Percentiles rank a stretch among this genome's conserved stretches.
phyloP scores from a whole-genome alignment of 1,139 yeast species.

The Blastobotrys aristatus region DNA sequence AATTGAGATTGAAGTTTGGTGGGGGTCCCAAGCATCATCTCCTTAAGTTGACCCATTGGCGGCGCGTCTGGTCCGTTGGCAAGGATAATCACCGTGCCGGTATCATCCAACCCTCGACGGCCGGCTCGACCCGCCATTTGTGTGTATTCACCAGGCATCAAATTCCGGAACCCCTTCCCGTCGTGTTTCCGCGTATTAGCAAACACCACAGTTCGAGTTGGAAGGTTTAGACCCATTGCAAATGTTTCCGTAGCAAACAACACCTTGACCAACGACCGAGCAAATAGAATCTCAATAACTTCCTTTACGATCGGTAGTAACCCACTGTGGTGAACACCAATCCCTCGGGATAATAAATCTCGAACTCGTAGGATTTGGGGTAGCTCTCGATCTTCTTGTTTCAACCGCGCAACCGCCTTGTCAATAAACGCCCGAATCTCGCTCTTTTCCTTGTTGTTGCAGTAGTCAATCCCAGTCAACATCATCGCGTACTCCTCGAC shows the following conservation, averaged over 20 bases:
- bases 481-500: conserved; percentile 92
- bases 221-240: conserved; percentile 96
- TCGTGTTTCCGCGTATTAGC: conserved; percentile 83
- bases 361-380: conserved; percentile 85
- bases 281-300: conserved; percentile 85
- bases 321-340: conserved; percentile 98
- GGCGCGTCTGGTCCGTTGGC: conserved; percentile 64
- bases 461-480: conserved; percentile 68
- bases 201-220: conserved; percentile 94
- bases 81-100: conserved; percentile 96
- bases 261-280: conserved; percentile 80
- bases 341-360: conserved; percentile 81
- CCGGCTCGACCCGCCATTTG: conserved; percentile 99
- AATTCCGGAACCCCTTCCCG: conserved; percentile 72
- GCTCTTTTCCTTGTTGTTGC: conserved; percentile 76
- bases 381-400: conserved; percentile 84
- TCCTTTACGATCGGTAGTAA: conserved; percentile 92
- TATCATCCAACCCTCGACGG: conserved; percentile 88
- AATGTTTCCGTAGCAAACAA: conserved; percentile 97
- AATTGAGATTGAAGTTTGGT: conserved; percentile 88
- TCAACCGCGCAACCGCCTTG: conserved; percentile 78
- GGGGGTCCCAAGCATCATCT: conserved; percentile 79
- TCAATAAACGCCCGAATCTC: conserved; percentile 92
- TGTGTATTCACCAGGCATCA: conserved; percentile 93
- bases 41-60: conserved; percentile 52